Base-by-base conservation (phyloP, 2,329 filamentous ascomycete genomes). In the Triangularia setosa region DNA sequence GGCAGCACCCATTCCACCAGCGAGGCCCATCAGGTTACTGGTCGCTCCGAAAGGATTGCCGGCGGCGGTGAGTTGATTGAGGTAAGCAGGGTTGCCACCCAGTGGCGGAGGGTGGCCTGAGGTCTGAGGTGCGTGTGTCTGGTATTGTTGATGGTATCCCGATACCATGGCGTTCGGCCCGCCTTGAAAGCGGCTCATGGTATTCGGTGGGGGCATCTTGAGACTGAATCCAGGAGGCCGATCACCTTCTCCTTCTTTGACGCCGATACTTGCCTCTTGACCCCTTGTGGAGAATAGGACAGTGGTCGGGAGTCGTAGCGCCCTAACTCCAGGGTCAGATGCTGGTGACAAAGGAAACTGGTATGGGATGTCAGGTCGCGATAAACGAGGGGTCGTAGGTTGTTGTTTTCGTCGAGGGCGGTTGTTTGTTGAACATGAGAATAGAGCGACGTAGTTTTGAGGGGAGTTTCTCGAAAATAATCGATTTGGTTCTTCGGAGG, bases 11-110 rank as follows among this genome's bases (percentile, higher is more conserved):
- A 83, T 80, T 64, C 83, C 84, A 67, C 81, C 85, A 58, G 83
- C 84, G 64, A 87, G 79, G 59, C 84, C 84, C 68, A 91, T 82
- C 9, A 81, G 76, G 68, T 81, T 83, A 64, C 79, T 81, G 70
- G 84, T 85, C 12, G 84, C 81, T 2, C 84, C 81, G 73, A 92
- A 92, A 2, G 88, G 87, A 70, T 87, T 89, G 69, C 90, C 84
- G 73, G 23, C 21, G 7, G 84, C 83, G 72, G 86, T 83, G 75
- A 89, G 90, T 65, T 87, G 84, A 71, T 85, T 87, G 67, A 87
- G 86, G 75, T 95, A 96, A 63, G 83, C 84, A 59, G 90, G 87
- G 74, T 91, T 90, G 65, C 84, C 82, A 68, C 85, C 84, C 63
- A 93, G 74, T 55, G 79, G 77, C n/a, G 78, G 79, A 63, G 80